Evolutionary conservation across 768 basidiomycete genomes (phyloP), one percentile per base, ranked within the genome.

Genomic region (Psilocybe subaeruginosa): DNA sequence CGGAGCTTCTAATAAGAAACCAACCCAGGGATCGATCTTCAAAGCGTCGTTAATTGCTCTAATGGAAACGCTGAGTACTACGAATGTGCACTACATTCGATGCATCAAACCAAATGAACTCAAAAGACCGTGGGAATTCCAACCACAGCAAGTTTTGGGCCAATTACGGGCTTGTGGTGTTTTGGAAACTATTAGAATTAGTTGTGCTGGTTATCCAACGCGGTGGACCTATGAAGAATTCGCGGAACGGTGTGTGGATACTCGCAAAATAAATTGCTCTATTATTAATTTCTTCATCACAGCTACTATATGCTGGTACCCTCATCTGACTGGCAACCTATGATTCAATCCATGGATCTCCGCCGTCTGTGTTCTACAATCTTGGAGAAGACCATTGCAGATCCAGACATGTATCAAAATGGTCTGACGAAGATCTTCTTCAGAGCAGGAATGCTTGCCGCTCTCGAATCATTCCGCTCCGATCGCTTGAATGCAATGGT

Each of bases 211-310:
- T 33, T 99, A 99, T 76, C 97, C 97, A 30, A 95, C 95, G 11
- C 85, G 97, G 35, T 99, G 97, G 97, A 95, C 90, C 3, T 99
- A 98, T 66, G 96, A 95, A 71, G 97, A 99, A 74, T 99, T 99
- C 71, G 97, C 94, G 3, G 96, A 99, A 73, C 86, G 97, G 95
- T 97, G 65, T 66, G 88, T 31, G 9, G n/a, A 3, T 23, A 33
- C 7, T 29, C n/a, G 1, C n/a, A 37, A 16, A 35, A 30, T 23
- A 6, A 43, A 33, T 17, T 16, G 33, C 41, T 19, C 50, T 7
- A 4, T 30, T 62, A 53, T 59, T 27, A 16, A 55, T 29, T 51
- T 45, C 49, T 63, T 41, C 57, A 66, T 48, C 2, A 2, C 64
- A 97, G 97, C 59, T 99, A 99, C 74, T 99, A 99, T 76, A 95